phyloP scores from a whole-genome alignment of 176 grass and related monocot genomes.

The Areca catechu region DNA sequence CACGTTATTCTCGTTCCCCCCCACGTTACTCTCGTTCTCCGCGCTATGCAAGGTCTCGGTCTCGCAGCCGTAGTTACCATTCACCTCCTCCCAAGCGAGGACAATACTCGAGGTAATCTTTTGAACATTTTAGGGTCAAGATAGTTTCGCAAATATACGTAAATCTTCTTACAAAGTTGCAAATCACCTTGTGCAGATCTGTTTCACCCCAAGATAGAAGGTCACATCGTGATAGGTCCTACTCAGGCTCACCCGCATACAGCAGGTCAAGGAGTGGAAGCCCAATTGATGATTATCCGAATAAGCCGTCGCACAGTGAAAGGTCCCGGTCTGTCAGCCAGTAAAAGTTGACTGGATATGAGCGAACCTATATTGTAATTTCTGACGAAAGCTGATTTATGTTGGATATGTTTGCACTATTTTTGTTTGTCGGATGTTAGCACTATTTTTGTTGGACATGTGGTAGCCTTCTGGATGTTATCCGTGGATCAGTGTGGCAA shows the following conservation, averaged over 20 bases:
- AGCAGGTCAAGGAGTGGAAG: constrained; percentile 21
- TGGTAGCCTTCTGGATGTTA: too few relatives aligned
- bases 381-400: too few relatives aligned
- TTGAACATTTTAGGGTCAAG: too few relatives aligned
- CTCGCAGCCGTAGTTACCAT: background rate
- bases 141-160: too few relatives aligned
- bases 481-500: too few relatives aligned
- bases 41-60: constrained; percentile 1
- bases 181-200: constrained; percentile 6
- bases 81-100: constrained; percentile 9
- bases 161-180: too few relatives aligned
- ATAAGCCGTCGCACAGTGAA: background rate
- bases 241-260: constrained; percentile 2
- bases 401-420: too few relatives aligned
- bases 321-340: constrained; percentile 14
- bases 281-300: background rate
- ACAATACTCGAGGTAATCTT: constrained; percentile 3
- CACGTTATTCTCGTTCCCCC: background rate
- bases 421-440: too few relatives aligned
- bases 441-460: too few relatives aligned
- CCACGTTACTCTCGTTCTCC: constrained; percentile 13
- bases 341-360: background rate
- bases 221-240: background rate
- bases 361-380: background rate
- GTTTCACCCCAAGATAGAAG: constrained; percentile 8